phyloP scores from a whole-genome alignment of 129 eudicot species.

The Kitagawia praeruptora region DNA sequence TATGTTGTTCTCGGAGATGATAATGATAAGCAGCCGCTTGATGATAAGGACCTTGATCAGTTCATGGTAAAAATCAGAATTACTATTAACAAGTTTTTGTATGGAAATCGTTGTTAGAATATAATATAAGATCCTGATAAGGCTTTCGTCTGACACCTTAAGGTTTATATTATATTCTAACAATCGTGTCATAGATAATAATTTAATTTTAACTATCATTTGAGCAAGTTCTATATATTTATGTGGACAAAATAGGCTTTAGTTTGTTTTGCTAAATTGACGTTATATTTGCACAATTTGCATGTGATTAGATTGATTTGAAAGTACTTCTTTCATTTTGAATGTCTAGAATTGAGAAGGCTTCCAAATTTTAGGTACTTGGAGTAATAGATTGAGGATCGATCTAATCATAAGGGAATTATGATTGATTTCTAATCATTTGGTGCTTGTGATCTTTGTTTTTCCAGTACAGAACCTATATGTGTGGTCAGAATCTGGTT shows the following conservation, averaged over 20 bases:
- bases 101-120: too few relatives aligned
- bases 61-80: conserved; percentile 72
- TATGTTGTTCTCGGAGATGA: conserved; percentile 43
- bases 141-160: too few relatives aligned
- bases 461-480: neutral
- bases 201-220: neutral
- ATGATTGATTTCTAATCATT: neutral
- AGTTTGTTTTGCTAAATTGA: neutral
- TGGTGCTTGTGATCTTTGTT: neutral
- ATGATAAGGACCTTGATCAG: conserved; percentile 81
- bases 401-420: neutral
- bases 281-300: neutral
- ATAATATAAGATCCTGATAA: too few relatives aligned
- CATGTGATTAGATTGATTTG: conserved; percentile 3
- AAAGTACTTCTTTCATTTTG: neutral
- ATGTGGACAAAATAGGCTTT: neutral
- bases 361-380: neutral
- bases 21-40: conserved; percentile 43
- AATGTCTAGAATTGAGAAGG: neutral
- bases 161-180: too few relatives aligned
- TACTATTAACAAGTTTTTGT: too few relatives aligned
- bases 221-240: neutral
- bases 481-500: neutral
- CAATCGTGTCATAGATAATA: too few relatives aligned
- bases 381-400: neutral